phyloP scores from a whole-genome alignment of 2,329 filamentous ascomycete species.

The Shiraia bambusicola region DNA sequence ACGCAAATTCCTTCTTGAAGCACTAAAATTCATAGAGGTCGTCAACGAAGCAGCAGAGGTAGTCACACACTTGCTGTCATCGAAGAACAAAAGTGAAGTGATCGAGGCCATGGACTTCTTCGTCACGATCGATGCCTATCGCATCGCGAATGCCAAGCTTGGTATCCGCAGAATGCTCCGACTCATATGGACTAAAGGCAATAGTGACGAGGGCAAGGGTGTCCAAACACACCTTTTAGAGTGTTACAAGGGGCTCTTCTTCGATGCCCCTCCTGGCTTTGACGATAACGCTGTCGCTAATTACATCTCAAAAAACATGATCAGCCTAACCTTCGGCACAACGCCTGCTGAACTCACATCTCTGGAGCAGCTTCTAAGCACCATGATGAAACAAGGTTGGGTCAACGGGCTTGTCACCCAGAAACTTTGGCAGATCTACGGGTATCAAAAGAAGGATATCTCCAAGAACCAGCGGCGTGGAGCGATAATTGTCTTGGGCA shows the following conservation, averaged over 20 bases:
- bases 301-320: conserved; percentile 97
- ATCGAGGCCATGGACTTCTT: conserved; percentile 99
- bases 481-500: conserved; percentile 93
- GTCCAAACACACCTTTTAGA: conserved; percentile 96
- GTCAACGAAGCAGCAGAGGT: conserved; percentile 78
- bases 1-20: conserved; percentile 88
- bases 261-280: conserved; percentile 89
- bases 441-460: conserved; percentile 84
- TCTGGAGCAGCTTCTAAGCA: conserved; percentile 88
- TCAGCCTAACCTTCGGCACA: conserved; percentile 93
- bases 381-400: conserved; percentile 94
- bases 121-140: conserved; percentile 91
- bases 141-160: conserved; percentile 86
- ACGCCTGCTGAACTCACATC: conserved; percentile 94
- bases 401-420: conserved; percentile 82
- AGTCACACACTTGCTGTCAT: conserved; percentile 84
- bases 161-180: conserved; percentile 95
- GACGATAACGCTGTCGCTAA: conserved; percentile 87
- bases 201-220: conserved; percentile 97
- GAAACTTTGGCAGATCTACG: conserved; percentile 97
- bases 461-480: conserved; percentile 87
- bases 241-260: conserved; percentile 93
- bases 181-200: conserved; percentile 98
- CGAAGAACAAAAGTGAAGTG: conserved; percentile 96
- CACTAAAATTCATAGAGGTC: conserved; percentile 88